Base-by-base conservation (phyloP, 1,284 basidiomycete genomes). In the Golubevia pallescens region DNA sequence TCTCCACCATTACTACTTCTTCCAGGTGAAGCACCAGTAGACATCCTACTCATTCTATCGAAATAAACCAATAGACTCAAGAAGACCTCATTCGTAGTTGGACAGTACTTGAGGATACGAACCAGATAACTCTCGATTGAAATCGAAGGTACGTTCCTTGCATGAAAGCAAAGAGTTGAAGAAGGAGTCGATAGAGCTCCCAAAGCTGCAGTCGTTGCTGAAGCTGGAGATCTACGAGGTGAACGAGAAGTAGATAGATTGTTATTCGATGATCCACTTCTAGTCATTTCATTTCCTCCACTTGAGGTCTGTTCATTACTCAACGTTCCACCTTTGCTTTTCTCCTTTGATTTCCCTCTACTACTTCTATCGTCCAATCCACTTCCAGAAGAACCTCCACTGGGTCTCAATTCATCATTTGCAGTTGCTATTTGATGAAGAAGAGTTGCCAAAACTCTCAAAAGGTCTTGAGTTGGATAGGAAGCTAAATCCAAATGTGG, bases 51-150 rank as follows among this genome's bases (percentile, higher is more conserved):
- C 28, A 28, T 28, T n/a, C n/a, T n/a, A 86, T 99, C 96, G 86
- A 99, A 98, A 86, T 98, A 99, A 58, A 98, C 95, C 63, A 98
- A 88, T 56, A 99, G 88, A 53, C 93, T 91, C 7, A 98, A 89
- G 83, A 99, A 99, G 55, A 99, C 96, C 83, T 98, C 94, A 87
- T 98, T 99, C 55, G 95, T 96, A 1, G 95, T 95, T 1, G 96
- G 96, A 85, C 96, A 99, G 86, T 99, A 99, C 84, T 96, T 97
- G 86, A 97, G 90, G 71, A 99, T 99, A 53, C 96, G 91, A 34
- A 96, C 88, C 8, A 99, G 90, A 84, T 99, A 99, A 2, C 93
- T 91, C 86, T 98, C 95, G 78, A 99, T 93, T 24, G 92, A 90
- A 84, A 99, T 98, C 38, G 93, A 93, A 7, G 96, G 96, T 32